These are phyloP conservation scores for Logfia minima DNA, from an alignment of 129 eudicot species.

Conservation along the genomic window DNA sequence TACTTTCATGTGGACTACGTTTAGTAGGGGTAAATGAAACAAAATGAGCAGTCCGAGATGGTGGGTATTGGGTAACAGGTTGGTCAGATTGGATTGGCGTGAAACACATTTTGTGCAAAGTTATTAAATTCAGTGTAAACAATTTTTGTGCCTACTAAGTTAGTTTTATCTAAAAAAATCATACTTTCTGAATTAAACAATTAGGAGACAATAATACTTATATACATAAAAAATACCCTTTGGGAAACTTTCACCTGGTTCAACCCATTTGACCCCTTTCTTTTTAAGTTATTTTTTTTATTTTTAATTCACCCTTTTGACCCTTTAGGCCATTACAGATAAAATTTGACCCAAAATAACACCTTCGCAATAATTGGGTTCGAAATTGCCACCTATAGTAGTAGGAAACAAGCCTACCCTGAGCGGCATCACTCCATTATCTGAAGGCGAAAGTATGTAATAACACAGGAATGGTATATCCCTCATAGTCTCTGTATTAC, in stretches of 20 bases:
- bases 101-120: not conserved
- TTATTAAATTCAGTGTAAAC: too few relatives aligned
- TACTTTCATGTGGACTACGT: not conserved
- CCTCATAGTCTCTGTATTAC: constrained; percentile 68
- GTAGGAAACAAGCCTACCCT: constrained; percentile 48
- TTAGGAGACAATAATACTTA: not conserved
- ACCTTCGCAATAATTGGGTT: not conserved
- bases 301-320: not conserved
- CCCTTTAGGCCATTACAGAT: not conserved
- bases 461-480: constrained; percentile 72
- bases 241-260: not conserved
- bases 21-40: constrained; percentile 8
- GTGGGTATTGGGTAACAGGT: not conserved
- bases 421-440: constrained; percentile 75
- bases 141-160: not conserved
- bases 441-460: constrained; percentile 81
- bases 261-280: not conserved
- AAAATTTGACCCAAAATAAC: not conserved
- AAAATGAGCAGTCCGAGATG: not conserved
- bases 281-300: not conserved
- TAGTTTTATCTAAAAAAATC: too few relatives aligned
- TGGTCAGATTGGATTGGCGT: not conserved
- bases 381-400: not conserved
- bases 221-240: too few relatives aligned
- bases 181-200: too few relatives aligned